These are phyloP conservation scores for Fusarium musae DNA, from an alignment of 2,329 filamentous ascomycete genomes.

Conservation along the genomic window DNA sequence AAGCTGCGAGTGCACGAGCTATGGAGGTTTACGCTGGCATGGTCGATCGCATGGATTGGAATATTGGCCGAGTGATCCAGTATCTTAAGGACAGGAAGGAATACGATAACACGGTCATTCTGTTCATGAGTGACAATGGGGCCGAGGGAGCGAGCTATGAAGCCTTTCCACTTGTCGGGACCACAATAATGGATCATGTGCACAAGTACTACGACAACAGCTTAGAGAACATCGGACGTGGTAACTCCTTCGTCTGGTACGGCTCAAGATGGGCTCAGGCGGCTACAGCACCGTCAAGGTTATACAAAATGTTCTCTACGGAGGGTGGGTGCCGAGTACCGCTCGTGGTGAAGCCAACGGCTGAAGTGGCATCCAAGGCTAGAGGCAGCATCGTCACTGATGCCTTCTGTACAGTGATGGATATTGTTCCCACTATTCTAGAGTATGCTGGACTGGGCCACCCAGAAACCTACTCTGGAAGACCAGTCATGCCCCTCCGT, in stretches of 20 bases:
- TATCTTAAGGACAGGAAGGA: not conserved
- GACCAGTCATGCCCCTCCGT: conserved; percentile 3
- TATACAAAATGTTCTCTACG: not conserved
- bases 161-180: not conserved
- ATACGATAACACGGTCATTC: not conserved
- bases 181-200: not conserved
- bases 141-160: not conserved
- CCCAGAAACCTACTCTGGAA: conserved; percentile 14
- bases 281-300: not conserved
- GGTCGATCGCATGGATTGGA: not conserved
- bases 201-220: not conserved
- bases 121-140: not conserved
- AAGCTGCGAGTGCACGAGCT: not conserved
- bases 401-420: conserved; percentile 56
- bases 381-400: not conserved
- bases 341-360: not conserved
- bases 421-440: conserved; percentile 58
- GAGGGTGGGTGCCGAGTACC: not conserved
- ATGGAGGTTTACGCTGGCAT: not conserved
- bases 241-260: not conserved
- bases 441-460: conserved; percentile 54
- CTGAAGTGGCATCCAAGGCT: not conserved
- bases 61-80: not conserved
- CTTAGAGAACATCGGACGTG: not conserved
- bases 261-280: not conserved